phyloP scores from a whole-genome alignment of 106 monocot genomes.

The Amphibolis antarctica region DNA sequence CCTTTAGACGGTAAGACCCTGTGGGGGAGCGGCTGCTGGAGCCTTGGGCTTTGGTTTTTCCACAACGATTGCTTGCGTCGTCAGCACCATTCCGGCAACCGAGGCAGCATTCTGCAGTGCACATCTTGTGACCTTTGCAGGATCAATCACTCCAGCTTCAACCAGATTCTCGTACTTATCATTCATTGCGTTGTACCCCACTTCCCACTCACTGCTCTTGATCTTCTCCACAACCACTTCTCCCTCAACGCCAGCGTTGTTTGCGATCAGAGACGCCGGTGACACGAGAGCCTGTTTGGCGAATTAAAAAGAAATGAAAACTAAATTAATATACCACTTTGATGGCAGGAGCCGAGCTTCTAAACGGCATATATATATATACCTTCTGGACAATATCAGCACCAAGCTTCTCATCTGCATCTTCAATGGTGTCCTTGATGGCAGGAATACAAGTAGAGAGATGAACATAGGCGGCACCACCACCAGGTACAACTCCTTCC shows the following conservation, averaged over 20 bases:
- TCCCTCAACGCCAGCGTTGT: constrained; percentile 83
- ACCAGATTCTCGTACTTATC: constrained; percentile 78
- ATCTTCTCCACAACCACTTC: constrained; percentile 92
- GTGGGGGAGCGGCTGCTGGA: constrained; percentile 18
- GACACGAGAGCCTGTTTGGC: constrained; percentile 51
- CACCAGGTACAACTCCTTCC: constrained; percentile 89
- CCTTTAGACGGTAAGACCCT: constrained; percentile 17
- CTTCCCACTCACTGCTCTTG: constrained; percentile 45
- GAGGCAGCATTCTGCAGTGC: constrained; percentile 76
- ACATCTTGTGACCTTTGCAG: constrained; percentile 74
- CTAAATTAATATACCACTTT: too few relatives aligned
- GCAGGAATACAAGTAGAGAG: constrained; percentile 55
- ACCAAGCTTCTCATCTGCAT: constrained; percentile 62
- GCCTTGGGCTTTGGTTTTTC: constrained; percentile 67
- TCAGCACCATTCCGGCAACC: constrained; percentile 73
- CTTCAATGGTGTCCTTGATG: constrained; percentile 64
- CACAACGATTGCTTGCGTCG: constrained; percentile 78
- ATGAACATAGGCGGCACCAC: constrained; percentile 71
- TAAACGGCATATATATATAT: not conserved
- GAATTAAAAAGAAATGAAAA: too few relatives aligned
- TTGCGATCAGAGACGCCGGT: constrained; percentile 68
- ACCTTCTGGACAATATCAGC: constrained; percentile 81
- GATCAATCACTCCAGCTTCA: constrained; percentile 70
- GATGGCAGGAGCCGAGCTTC: too few relatives aligned
- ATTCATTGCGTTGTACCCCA: constrained; percentile 79